Evolutionary conservation across 176 grass and related monocot species (phyloP), one percentile per base, ranked within the genome.

Genomic region (Saccharum officinarum): DNA sequence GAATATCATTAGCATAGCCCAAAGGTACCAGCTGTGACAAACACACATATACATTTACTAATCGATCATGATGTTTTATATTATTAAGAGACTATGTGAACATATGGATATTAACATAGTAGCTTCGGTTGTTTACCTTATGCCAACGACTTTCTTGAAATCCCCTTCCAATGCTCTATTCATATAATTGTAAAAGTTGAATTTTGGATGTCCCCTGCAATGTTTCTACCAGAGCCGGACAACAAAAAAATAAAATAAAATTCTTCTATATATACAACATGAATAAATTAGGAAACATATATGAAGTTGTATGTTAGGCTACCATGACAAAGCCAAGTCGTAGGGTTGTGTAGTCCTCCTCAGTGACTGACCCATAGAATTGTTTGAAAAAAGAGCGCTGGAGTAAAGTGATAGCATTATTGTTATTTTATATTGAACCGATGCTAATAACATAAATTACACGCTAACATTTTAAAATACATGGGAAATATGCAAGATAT

Each of bases 131-230:
- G 78, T 75, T 34, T 95, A 98, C 93, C 91, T 95, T 61, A 98
- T 95, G 39, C 97, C 93, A 7, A 95, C 91, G 46, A 98, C 97
- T 88, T 85, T 94, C 88, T 91, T 98, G 75, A 94, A 94, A 89
- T 98, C 93, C 16, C 22, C 50, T 82, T 95, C 93, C 13, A 98
- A 59, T 52, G 92, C 93, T 91, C 93, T 94, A 38, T 92, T 78
- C 97, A 98, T 98, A 68, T 95, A 98, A 17, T 82, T 82, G 45
- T 95, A 95, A 63, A 98, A 98, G 23, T 95, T 88, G 38, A 95
- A 98, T 65, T 92, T 98, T 6, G 77, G 80, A 63, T 94, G 90
- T 8, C 83, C 82, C 42, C n/a, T 76, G 2, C 97, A 98, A 0
- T 98, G 97, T 80, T 77, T 91, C 97, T 98, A 71, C 13, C 59